phyloP scores from a whole-genome alignment of 192 early-diverging fungal species.

The Bifiguratus adelaidae region DNA sequence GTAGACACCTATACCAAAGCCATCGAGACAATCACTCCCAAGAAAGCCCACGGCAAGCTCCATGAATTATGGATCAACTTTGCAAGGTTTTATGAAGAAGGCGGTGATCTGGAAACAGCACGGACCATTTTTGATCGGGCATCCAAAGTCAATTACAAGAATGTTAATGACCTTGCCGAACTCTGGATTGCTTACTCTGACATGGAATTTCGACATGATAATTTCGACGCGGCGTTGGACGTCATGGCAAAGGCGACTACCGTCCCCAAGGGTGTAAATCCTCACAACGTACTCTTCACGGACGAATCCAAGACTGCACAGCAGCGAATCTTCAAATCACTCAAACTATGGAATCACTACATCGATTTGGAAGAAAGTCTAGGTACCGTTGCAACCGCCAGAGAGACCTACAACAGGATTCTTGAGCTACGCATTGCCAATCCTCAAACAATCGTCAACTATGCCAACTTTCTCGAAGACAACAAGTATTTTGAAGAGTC shows the following conservation, averaged over 20 bases:
- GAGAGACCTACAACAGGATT: conserved; percentile 82
- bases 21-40: conserved; percentile 60
- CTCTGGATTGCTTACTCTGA: conserved; percentile 91
- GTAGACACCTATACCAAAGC: conserved; percentile 69
- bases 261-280: conserved; percentile 34
- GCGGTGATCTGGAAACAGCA: conserved; percentile 46
- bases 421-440: conserved; percentile 91
- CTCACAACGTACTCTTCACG: conserved; percentile 51
- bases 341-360: conserved; percentile 87
- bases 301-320: conserved; percentile 76
- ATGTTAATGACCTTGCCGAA: conserved; percentile 77
- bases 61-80: conserved; percentile 77
- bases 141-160: conserved; percentile 64
- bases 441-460: conserved; percentile 94
- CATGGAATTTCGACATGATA: conserved; percentile 59
- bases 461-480: conserved; percentile 82
- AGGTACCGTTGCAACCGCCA: conserved; percentile 69
- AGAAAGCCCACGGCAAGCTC: conserved; percentile 67
- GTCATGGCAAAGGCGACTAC: conserved; percentile 80
- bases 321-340: conserved; percentile 73
- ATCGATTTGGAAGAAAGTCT: conserved; percentile 92
- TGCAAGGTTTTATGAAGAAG: conserved; percentile 67
- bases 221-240: conserved; percentile 60
- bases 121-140: conserved; percentile 79
- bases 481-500: conserved; percentile 89